Evolutionary conservation across 1,284 basidiomycete genomes (phyloP).

Genomic region (Cryptococcus sp.): DNA sequence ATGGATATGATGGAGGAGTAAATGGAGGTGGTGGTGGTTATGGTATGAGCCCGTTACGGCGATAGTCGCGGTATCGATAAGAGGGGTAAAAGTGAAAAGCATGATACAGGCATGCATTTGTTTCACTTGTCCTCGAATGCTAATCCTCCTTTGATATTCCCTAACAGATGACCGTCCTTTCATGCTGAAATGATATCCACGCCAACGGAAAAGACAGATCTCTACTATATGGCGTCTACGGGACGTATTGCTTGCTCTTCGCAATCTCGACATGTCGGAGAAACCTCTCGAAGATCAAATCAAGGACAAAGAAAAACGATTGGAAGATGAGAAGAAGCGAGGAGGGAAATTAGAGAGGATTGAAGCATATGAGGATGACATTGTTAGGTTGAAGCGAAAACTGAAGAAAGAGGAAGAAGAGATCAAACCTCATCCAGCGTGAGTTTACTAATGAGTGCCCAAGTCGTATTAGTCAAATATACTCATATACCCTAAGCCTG

Average conservation of each 20-base stretch:
- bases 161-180: background rate
- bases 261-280: background rate
- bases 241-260: too few species aligned
- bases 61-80: constrained; percentile 5
- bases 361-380: constrained; percentile 6
- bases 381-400: constrained; percentile 8
- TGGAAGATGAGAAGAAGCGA: background rate
- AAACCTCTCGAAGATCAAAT: background rate
- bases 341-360: constrained; percentile 8
- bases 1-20: constrained; percentile 8
- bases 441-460: constrained; percentile 7
- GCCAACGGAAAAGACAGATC: too few species aligned
- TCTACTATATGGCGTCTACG: too few species aligned
- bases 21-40: constrained; percentile 11
- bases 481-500: constrained; percentile 12
- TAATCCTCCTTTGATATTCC: too few species aligned
- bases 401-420: constrained; percentile 22
- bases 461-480: background rate
- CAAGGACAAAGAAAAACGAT: background rate
- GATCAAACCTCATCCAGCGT: constrained; percentile 29
- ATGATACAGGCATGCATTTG: background rate
- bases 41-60: constrained; percentile 39
- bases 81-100: background rate
- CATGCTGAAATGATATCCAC: background rate
- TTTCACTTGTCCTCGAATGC: background rate